phyloP scores from a whole-genome alignment of 2,329 filamentous ascomycete species.

The Drechmeria coniospora region DNA sequence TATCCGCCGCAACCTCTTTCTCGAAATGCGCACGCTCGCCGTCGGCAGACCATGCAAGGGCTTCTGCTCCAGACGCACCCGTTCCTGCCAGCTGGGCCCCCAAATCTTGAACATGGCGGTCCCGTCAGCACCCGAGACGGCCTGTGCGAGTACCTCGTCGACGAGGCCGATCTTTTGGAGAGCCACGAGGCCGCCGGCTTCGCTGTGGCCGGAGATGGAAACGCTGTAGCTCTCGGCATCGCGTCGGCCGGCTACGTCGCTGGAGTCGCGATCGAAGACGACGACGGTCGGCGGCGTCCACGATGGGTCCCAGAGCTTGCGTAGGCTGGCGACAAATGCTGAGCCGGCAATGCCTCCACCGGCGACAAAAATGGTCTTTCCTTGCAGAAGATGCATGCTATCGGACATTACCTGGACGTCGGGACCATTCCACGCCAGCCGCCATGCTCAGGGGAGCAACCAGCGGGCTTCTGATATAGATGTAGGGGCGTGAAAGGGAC shows the following conservation, averaged over 20 bases:
- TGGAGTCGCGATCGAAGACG: slow-evolving; percentile 26
- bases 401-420: too few species aligned
- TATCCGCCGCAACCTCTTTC: slow-evolving; percentile 18
- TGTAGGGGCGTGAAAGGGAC: too few species aligned
- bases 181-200: slow-evolving; percentile 19
- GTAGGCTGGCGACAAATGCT: slow-evolving; percentile 24
- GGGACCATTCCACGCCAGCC: too few species aligned
- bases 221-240: slow-evolving; percentile 21
- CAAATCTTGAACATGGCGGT: slow-evolving; percentile 24
- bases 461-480: too few species aligned
- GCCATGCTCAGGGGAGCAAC: too few species aligned
- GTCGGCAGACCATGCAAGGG: slow-evolving; percentile 19
- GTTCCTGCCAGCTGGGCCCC: slow-evolving; percentile 19
- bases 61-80: slow-evolving; percentile 15
- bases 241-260: slow-evolving; percentile 13
- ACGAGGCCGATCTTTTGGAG: slow-evolving; percentile 23
- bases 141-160: slow-evolving; percentile 14
- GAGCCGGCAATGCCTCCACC: slow-evolving; percentile 28
- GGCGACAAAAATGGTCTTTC: slow-evolving; percentile 26
- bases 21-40: slow-evolving; percentile 19
- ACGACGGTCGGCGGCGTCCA: slow-evolving; percentile 17
- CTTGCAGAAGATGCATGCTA: slow-evolving; percentile 19
- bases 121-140: slow-evolving; percentile 15
- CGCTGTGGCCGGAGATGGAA: slow-evolving; percentile 20
- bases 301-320: slow-evolving; percentile 19